Evolutionary conservation across 768 basidiomycete genomes (phyloP), one percentile per base, ranked within the genome.

Genomic region (Gelatoporia subvermispora): DNA sequence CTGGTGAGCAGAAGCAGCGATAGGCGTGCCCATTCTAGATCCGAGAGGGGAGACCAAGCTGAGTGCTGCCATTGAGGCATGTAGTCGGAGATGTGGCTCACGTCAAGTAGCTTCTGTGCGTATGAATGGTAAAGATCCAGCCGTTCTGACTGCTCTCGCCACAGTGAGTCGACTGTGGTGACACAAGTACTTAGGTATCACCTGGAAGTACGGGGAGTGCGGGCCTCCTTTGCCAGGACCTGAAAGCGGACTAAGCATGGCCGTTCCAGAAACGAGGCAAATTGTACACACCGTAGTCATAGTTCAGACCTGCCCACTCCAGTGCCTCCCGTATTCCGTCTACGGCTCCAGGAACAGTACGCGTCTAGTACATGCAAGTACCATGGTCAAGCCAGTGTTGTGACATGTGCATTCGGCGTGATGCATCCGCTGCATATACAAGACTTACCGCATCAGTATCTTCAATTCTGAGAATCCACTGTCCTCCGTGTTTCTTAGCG

Each of bases 381-480:
- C n/a, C n/a, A n/a, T n/a, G n/a, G n/a, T n/a, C n/a, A n/a, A n/a
- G n/a, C n/a, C n/a, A n/a, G n/a, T n/a, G n/a, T n/a, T n/a, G n/a
- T n/a, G n/a, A n/a, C n/a, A n/a, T 31, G 28, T 31, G 7, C 5
- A 5, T 31, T 31, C 28, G 5, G 4, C 13, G 35, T 2, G 9
- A 28, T 16, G 25, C 31, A 41, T 34, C 24, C 20, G 46, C 45
- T 22, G 48, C 35, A 7, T 5, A 31, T 5, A 31, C 28, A 13
- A 13, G n/a, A 62, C 83, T 56, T 55, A 94, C 95, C 54, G 84
- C 72, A 64, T 99, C 96, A 0, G 96, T 99, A 65, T 98, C 96
- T 66, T 98, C 95, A 35, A 98, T 83, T 43, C 96, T 74, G 57
- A 98, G 69, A 34, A 97, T 79, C 91, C 92, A 96, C 59, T 85